These are phyloP conservation scores for Lyophyllum shimeji DNA, from an alignment of 768 basidiomycete species.

Conservation along the genomic window DNA sequence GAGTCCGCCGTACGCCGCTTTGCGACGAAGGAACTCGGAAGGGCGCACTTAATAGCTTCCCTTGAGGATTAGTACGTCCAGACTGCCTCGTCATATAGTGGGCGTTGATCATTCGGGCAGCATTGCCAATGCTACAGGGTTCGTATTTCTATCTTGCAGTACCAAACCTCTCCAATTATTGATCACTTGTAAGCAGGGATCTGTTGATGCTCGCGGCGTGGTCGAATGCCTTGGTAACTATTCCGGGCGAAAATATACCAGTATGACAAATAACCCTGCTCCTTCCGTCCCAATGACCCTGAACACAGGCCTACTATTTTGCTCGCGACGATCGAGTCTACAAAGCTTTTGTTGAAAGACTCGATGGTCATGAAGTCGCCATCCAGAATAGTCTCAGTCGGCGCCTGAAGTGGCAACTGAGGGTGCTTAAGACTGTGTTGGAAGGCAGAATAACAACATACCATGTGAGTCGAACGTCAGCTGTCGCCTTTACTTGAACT, in stretches of 20 bases:
- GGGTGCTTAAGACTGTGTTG: constrained; percentile 58
- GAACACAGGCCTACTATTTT: constrained; percentile 78
- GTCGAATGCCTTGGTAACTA: constrained; percentile 58
- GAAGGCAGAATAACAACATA: constrained; percentile 68
- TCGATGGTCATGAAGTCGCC: constrained; percentile 41
- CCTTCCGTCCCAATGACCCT: background rate
- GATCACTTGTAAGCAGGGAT: constrained; percentile 40
- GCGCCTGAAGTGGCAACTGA: constrained; percentile 70
- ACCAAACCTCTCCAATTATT: background rate
- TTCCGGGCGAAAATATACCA: constrained; percentile 69
- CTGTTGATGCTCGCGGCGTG: constrained; percentile 81
- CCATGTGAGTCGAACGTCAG: constrained; percentile 44
- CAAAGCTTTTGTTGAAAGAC: constrained; percentile 59
- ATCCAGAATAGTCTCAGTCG: constrained; percentile 51
- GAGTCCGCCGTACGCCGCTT: constrained; percentile 79
- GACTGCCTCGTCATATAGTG: background rate
- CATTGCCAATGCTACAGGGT: constrained; percentile 84
- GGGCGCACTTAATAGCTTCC: constrained; percentile 73
- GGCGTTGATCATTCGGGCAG: constrained; percentile 34
- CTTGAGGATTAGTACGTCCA: constrained; percentile 85
- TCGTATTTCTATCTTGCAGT: constrained; percentile 7
- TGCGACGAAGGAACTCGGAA: constrained; percentile 82
- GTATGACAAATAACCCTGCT: constrained; percentile 39
- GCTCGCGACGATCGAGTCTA: constrained; percentile 90
- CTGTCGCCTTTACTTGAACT: constrained; percentile 2